phyloP scores from a whole-genome alignment of 176 grass and related monocot species.

The Carex pumila region DNA sequence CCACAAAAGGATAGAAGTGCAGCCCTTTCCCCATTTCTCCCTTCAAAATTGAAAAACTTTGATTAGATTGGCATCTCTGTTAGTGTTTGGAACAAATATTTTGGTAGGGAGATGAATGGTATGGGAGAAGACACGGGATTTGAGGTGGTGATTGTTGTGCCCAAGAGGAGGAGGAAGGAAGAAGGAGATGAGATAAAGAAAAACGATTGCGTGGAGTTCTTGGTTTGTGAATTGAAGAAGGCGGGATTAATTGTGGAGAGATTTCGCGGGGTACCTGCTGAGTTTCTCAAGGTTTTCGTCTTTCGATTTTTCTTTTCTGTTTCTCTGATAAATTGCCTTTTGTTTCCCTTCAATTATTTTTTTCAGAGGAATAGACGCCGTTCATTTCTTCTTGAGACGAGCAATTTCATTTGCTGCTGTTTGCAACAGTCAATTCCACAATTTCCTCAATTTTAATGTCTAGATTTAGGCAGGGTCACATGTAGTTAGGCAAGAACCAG shows the following conservation, averaged over 20 bases:
- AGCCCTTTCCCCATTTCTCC: conserved; percentile 15
- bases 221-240: conserved; percentile 47
- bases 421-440: neutral
- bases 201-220: conserved; percentile 50
- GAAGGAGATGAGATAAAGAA: neutral
- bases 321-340: neutral
- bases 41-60: conserved; percentile 1
- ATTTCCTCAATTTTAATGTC: neutral
- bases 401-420: neutral
- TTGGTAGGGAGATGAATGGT: conserved; percentile 14
- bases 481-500: neutral
- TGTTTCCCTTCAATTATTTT: neutral
- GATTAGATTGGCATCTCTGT: conserved; percentile 4
- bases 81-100: neutral
- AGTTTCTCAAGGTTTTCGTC: conserved; percentile 68
- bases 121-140: conserved; percentile 45
- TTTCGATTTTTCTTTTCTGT: neutral
- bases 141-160: conserved; percentile 71
- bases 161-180: conserved; percentile 40
- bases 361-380: neutral
- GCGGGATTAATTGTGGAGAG: conserved; percentile 66
- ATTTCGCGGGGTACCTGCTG: conserved; percentile 61
- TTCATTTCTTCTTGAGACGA: neutral
- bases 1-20: conserved; percentile 25
- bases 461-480: neutral